Evolutionary conservation across 2,329 filamentous ascomycete genomes (phyloP).

Genomic region (Microsporum audouinii): DNA sequence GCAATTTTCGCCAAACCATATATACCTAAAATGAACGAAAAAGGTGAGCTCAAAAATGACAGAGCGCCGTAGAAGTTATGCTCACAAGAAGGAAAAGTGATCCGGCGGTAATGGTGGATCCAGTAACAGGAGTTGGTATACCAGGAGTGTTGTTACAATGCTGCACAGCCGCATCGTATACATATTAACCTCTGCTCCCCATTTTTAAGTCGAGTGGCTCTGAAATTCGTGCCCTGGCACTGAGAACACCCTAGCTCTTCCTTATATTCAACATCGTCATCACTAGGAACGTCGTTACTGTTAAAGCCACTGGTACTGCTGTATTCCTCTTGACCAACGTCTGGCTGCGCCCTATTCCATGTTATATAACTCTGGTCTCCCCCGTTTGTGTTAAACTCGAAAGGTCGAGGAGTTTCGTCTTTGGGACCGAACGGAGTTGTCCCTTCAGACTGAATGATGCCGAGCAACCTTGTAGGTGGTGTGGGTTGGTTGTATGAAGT

Average conservation of each 20-base stretch:
- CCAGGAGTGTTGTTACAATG: neutral
- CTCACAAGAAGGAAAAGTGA: neutral
- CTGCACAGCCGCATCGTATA: slow-evolving; percentile 37
- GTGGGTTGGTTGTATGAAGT: neutral
- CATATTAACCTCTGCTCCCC: slow-evolving; percentile 50
- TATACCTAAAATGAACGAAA: neutral
- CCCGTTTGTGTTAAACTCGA: slow-evolving; percentile 31
- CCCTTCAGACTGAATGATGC: neutral
- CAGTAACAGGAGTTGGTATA: neutral
- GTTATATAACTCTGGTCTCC: slow-evolving; percentile 44
- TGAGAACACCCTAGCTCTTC: slow-evolving; percentile 46
- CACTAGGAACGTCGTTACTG: slow-evolving; percentile 4
- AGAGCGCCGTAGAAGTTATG: neutral
- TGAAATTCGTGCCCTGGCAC: slow-evolving; percentile 53
- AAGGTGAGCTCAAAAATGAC: neutral
- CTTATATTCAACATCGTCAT: slow-evolving; percentile 36
- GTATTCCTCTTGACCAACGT: slow-evolving; percentile 8
- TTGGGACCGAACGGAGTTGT: neutral
- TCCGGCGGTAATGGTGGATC: neutral
- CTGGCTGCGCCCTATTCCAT: slow-evolving; percentile 37
- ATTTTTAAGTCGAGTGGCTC: slow-evolving; percentile 45
- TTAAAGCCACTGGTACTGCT: slow-evolving; percentile 15
- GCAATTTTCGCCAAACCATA: neutral
- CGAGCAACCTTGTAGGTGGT: neutral
- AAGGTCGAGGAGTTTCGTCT: slow-evolving; percentile 26